phyloP scores from a whole-genome alignment of 2,329 filamentous ascomycete genomes.

The Colletotrichum destructivum region DNA sequence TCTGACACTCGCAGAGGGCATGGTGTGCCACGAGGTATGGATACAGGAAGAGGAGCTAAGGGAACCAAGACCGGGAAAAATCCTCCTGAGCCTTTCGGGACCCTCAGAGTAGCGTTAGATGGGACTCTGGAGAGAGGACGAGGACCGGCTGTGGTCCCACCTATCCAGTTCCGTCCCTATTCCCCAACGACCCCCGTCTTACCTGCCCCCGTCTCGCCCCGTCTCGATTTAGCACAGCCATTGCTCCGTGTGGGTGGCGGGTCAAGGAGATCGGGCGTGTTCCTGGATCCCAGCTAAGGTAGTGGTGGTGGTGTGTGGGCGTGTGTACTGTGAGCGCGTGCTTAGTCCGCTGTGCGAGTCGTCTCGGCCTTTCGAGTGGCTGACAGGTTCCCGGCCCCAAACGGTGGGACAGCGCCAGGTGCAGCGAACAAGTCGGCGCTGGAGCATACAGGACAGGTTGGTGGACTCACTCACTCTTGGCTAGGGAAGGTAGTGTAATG shows the following conservation, averaged over 20 bases:
- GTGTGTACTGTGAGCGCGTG: too few species aligned
- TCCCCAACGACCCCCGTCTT: conserved; percentile 10
- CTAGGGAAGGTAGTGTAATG: too few species aligned
- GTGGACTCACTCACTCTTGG: too few species aligned
- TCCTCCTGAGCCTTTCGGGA: not conserved
- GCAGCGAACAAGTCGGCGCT: not conserved
- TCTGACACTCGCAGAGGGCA: too few species aligned
- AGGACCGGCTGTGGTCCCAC: conserved; percentile 10
- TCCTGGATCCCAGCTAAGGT: conserved; percentile 34
- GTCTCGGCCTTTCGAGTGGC: conserved; percentile 27
- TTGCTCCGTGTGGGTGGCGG: conserved; percentile 32
- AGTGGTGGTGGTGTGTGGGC: conserved; percentile 1
- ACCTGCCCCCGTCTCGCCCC: conserved; percentile 11
- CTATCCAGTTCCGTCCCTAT: not conserved
- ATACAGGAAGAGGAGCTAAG: conserved; percentile 6
- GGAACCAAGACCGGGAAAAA: not conserved
- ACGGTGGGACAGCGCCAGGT: not conserved
- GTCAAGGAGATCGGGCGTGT: conserved; percentile 25
- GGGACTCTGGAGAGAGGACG: not conserved
- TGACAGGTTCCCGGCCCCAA: conserved; percentile 11
- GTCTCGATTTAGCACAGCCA: conserved; percentile 38
- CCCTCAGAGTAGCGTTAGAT: conserved; percentile 8
- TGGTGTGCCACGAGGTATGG: not conserved
- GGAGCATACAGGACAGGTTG: not conserved
- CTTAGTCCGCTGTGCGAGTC: not conserved